Conservation (phyloP, 1,284 basidiomycete species). For the Fomitopsis pinicola region DNA sequence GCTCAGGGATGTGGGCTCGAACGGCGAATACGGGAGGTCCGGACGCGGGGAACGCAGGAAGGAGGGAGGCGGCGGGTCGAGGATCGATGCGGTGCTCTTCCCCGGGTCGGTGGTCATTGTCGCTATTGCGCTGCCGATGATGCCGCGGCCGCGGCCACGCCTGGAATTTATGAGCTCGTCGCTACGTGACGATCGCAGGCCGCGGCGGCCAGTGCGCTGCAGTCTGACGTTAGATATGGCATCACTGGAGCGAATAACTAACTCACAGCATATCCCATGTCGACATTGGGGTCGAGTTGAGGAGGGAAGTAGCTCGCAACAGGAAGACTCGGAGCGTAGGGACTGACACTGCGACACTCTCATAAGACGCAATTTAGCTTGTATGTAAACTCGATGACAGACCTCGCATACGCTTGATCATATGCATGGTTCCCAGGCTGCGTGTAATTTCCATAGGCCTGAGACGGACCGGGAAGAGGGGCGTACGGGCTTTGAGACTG, state of each 20-base stretch:
- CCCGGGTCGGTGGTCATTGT: neutral
- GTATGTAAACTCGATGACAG: no score
- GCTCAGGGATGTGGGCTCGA: neutral
- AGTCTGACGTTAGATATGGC: neutral
- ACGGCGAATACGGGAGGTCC: neutral
- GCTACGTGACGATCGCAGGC: neutral
- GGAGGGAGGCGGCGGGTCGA: constrained; percentile 4
- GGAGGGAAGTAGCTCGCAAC: no score
- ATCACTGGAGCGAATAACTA: no score
- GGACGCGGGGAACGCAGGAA: neutral
- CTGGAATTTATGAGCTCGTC: neutral
- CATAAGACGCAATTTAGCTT: no score
- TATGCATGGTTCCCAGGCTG: neutral
- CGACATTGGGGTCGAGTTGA: no score
- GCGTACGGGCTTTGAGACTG: neutral
- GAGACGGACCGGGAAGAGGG: neutral
- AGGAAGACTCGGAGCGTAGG: no score
- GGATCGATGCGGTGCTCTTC: neutral
- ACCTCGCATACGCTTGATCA: neutral
- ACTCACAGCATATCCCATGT: no score
- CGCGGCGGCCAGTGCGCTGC: neutral
- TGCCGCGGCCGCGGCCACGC: neutral
- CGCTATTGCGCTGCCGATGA: neutral
- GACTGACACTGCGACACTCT: neutral
- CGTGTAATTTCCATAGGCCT: neutral